Base-by-base conservation (phyloP, 1,284 basidiomycete species). In the Exsudoporus floridanus region DNA sequence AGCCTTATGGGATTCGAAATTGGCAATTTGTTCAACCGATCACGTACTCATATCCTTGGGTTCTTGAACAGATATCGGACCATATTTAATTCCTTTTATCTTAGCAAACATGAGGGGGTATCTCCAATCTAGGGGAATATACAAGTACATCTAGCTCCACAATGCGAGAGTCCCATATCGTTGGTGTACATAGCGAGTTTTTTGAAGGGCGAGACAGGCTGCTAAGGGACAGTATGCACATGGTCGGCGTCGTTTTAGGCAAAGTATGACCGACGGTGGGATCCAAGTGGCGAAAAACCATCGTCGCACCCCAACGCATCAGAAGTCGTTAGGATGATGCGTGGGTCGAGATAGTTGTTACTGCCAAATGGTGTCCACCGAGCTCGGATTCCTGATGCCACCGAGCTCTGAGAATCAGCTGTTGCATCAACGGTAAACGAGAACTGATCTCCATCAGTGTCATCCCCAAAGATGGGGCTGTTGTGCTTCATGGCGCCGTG, bases 381-480 rank as follows among this genome's bases (percentile, higher is more conserved):
- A 33, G 50, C 19, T n/a, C 42, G 54, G 19, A 53, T 34, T 1
- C 47, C 52, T 2, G 64, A 46, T 2, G 52, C 56, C 18, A 56
- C 45, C 19, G 67, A 41, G 21, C 45, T 57, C 10, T 50, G 56
- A 4, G 60, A 47, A 21, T 52, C 54, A 16, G 55, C 44, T 44
- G 57, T 39, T 5, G 52, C 48, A 16, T 67, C 62, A 3, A 58
- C 43, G 6, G 53, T 48, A 28, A 62, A 70, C 0, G 70, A 55
- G 43, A 72, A 71, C 3, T 49, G 60, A 30, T 70, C 64, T 4
- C 50, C 13, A 7, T 68, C 70, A 3, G 53, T 43, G 5, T 65
- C 60, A 10, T 52, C 59, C 7, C 35, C 55, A 10, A 72, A 71
- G 7, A 69, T 54, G 0, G 54, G 19, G n/a, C 49, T 54, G 18